Conservation (phyloP, 2,329 filamentous ascomycete species). For the Lachnellula cervina region DNA sequence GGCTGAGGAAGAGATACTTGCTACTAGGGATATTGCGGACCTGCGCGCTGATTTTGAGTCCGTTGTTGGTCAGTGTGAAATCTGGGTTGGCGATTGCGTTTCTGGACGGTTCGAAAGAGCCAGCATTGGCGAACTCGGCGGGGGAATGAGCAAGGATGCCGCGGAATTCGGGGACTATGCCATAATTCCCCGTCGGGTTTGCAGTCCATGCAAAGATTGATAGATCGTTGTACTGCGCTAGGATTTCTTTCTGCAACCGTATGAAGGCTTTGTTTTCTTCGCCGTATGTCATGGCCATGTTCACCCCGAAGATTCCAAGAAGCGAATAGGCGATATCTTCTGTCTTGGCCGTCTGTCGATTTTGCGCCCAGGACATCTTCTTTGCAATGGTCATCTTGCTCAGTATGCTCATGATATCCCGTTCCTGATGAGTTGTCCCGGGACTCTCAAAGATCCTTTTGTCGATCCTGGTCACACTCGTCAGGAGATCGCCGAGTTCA, state of each 20-base stretch:
- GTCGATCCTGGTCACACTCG: not conserved
- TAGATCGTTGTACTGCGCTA: slow-evolving; percentile 29
- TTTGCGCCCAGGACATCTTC: slow-evolving; percentile 34
- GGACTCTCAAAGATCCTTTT: too few relatives aligned
- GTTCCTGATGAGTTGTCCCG: too few relatives aligned
- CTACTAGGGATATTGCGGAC: too few relatives aligned
- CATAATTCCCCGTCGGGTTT: not conserved
- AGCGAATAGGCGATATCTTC: slow-evolving; percentile 32
- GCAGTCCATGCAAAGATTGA: slow-evolving; percentile 33
- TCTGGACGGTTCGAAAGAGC: too few relatives aligned
- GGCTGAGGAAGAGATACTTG: too few relatives aligned
- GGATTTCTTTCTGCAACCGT: slow-evolving; percentile 25
- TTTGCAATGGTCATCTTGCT: slow-evolving; percentile 26
- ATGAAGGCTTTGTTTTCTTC: slow-evolving; percentile 32
- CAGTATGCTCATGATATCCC: too few relatives aligned
- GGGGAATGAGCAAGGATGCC: too few relatives aligned
- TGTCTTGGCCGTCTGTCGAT: slow-evolving; percentile 26
- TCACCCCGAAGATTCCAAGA: slow-evolving; percentile 33
- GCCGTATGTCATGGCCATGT: slow-evolving; percentile 34
- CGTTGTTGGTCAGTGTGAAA: too few relatives aligned
- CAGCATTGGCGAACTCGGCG: not conserved
- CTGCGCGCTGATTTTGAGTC: too few relatives aligned
- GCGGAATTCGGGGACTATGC: not conserved
- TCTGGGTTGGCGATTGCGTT: too few relatives aligned
- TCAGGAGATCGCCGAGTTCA: not conserved